Evolutionary conservation across 768 basidiomycete genomes (phyloP).

Genomic region (Trametes punicea): DNA sequence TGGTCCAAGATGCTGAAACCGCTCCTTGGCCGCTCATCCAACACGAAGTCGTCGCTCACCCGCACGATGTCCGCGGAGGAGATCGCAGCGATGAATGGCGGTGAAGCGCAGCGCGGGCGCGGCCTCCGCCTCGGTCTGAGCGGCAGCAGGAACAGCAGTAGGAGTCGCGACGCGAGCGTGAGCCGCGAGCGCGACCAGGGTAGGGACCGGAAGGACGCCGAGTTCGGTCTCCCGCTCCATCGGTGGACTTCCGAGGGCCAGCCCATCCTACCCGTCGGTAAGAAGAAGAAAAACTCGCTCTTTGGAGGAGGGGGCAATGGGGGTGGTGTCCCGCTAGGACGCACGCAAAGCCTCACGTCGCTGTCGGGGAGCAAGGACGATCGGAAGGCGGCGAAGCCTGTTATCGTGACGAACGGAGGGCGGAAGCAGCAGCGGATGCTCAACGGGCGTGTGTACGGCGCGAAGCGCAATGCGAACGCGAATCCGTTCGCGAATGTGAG

Average conservation of each 20-base stretch:
- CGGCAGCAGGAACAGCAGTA: conserved; percentile 18
- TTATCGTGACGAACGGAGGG: conserved; percentile 6
- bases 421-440: conserved; percentile 48
- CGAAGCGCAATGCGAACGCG: conserved; percentile 25
- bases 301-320: conserved; percentile 2
- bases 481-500: conserved; percentile 61
- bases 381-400: conserved; percentile 2
- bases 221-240: conserved; percentile 24
- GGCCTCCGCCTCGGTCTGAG: conserved; percentile 10
- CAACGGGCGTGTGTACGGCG: conserved; percentile 84
- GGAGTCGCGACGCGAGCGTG: conserved; percentile 16
- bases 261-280: conserved; percentile 9
- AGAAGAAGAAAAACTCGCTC: conserved; percentile 19
- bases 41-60: conserved; percentile 18
- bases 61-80: conserved; percentile 6
- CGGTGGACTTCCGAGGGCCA: conserved; percentile 23
- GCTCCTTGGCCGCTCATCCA: conserved; percentile 20
- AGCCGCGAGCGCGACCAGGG: conserved; percentile 11
- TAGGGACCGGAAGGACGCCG: conserved; percentile 12
- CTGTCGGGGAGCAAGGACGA: conserved; percentile 16
- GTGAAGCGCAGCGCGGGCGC: conserved; percentile 24
- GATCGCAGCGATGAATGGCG: conserved; percentile 4
- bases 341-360: conserved; percentile 20
- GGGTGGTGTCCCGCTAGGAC: conserved; percentile 22
- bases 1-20: conserved; percentile 36